Base-by-base conservation (phyloP, 345 rosid species). In the Erysimum cheiranthoides region DNA sequence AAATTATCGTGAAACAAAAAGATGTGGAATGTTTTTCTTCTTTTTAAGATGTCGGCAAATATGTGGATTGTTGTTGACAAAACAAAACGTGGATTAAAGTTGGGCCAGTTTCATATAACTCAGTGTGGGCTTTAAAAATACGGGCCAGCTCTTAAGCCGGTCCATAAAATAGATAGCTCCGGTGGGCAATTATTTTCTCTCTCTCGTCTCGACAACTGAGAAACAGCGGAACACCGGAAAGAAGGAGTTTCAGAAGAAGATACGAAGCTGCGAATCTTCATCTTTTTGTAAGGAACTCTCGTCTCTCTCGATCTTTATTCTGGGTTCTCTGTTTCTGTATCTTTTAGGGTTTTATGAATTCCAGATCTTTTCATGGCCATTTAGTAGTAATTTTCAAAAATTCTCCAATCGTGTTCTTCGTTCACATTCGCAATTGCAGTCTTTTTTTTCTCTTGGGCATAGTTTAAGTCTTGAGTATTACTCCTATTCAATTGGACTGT, bases 121-220 rank as follows among this genome's bases (percentile, higher is more conserved):
- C 10, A 3, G 0, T 3, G 0, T 76, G 76, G 80, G 80, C 76
- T 77, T n/a, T 27, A 0, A 16, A 34, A 8, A 54, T 13, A 36
- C 66, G 75, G 66, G 75, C 17, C 75, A 71, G 66, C 18, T 63
- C 34, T 16, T 38, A 45, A 70, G 10, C 65, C 45, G 67, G 76
- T 56, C 17, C 8, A 38, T 46, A 46, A 76, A 70, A 3, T 9
- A n/a, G 50, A 28, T 63, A 70, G 17, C 65, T 34, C 76, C 66
- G 42, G 61, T 38, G 59, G 38, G 25, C 2, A 61, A 43, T 27
- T 35, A 25, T 12, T 16, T 45, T 9, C 28, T 53, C 34, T 63
- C 31, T 65, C 27, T 27, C 3, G 28, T 56, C 52, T 40, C 54
- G 45, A 62, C 27, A 21, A 65, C 46, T 64, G 58, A 65, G 71